Base-by-base conservation (phyloP, 768 basidiomycete genomes). In the Coprinopsis sp. region DNA sequence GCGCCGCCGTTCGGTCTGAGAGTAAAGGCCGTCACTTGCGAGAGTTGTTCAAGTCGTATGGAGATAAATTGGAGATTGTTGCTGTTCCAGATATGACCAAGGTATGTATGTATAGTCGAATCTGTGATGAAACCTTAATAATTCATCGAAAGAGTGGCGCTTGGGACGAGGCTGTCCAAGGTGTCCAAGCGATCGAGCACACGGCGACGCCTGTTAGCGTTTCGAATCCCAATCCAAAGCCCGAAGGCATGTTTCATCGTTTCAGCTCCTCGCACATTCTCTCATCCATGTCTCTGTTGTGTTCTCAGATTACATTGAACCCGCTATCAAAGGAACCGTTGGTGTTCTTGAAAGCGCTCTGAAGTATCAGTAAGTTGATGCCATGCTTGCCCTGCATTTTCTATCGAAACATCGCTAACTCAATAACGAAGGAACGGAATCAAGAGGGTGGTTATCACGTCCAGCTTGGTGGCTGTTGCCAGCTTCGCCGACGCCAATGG, bases 111-210 rank as follows among this genome's bases (percentile, higher is more conserved):
- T 1, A 21, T 21, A 23, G 4, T 19, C 12, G 18, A 27, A 23
- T 27, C 40, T 14, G 11, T 19, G 21, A 18, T 8, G 22, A 19
- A 39, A 14, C 12, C 49, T 4, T 23, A 21, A 19, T 27, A 27
- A 19, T 3, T 40, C 4, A 16, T 34, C n/a, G 19, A n/a, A 49
- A 82, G 80, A 74, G 73, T 2, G 78, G 77, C 6, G 85, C 82
- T 1, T 93, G 90, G 51, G 87, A 91, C 58, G 80, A 87, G 41
- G 87, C 81, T 0, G 84, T 91, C 49, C 77, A 81, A 59, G 87
- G 75, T 1, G 79, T 91, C 6, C 81, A 87, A 49, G 89, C 75
- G 0, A 77, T 92, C 41, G 73, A 68, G 29, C 87, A 88, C 55
- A 79, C 72, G 3, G 84, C 84, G 0, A 86, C 84, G 1, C 85